Conservation (phyloP, 108 stramenopile species). For the Fragilaria crotonensis region DNA sequence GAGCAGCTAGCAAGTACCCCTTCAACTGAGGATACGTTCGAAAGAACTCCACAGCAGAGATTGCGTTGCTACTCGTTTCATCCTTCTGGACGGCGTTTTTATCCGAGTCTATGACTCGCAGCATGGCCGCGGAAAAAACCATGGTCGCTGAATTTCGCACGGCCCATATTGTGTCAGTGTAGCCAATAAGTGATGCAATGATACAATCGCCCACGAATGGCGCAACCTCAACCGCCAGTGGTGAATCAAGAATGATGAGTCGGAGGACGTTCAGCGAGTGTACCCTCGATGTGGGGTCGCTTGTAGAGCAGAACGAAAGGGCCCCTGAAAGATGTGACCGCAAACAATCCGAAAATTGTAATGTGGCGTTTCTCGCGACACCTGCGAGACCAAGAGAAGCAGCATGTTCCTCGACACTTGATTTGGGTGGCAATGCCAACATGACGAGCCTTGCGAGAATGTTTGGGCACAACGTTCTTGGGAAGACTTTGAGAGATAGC, state of each 20-base stretch:
- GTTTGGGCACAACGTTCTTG: conserved; percentile 11
- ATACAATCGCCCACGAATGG: conserved; percentile 41
- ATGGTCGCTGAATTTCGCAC: conserved; percentile 59
- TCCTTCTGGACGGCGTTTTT: conserved; percentile 46
- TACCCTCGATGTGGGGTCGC: conserved; percentile 13
- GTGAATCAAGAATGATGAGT: conserved; percentile 49
- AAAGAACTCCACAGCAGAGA: conserved; percentile 41
- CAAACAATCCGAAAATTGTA: conserved; percentile 3
- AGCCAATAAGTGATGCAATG: conserved; percentile 32
- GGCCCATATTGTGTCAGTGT: conserved; percentile 47
- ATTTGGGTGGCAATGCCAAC: conserved; percentile 31
- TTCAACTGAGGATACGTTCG: conserved; percentile 34
- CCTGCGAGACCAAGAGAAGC: conserved; percentile 3
- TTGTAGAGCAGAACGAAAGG: not conserved
- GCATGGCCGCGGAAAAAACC: conserved; percentile 62
- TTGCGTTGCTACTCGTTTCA: conserved; percentile 39
- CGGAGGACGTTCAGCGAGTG: conserved; percentile 61
- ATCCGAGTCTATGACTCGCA: conserved; percentile 48
- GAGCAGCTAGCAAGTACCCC: conserved; percentile 24
- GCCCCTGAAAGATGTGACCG: not conserved
- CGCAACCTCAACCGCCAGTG: conserved; percentile 28
- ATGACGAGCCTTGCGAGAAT: conserved; percentile 25
- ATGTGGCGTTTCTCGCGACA: not conserved
- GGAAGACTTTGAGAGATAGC: conserved; percentile 6
- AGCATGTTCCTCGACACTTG: conserved; percentile 7